Base-by-base conservation (phyloP, 495 filamentous ascomycete genomes). In the Xylaria longipes region DNA sequence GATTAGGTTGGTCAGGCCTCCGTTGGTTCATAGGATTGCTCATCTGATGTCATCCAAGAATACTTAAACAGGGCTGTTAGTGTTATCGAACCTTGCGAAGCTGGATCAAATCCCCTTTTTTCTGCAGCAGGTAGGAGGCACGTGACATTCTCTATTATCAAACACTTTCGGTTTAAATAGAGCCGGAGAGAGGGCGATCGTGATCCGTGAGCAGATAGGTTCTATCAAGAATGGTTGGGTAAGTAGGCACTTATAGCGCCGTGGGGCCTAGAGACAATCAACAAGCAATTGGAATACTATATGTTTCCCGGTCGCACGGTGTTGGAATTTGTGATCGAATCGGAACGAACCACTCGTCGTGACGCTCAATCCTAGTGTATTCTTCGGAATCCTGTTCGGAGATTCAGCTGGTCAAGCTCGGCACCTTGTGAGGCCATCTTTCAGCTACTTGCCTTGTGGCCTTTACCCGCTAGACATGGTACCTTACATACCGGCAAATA, bases 41-140 rank as follows among this genome's bases (percentile, higher is more conserved):
- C n/a, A 45, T 46, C 39, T 64, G 63, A 66, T 66, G 63, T 66
- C 63, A 66, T 52, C 45, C 6, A 45, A 52, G 29, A n/a, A 33
- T 29, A 3, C 9, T 39, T 35, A 31, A 25, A 37, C 43, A 33
- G 37, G 14, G 27, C 29, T n/a, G 14, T 37, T 31, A 41, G 22
- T 45, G 14, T 12, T 14, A n/a, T 17, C 7, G n/a, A 27, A 22
- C 37, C 39, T 25, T n/a, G 27, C 22, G 31, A 37, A 48, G 15
- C 39, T 33, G 15, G 43, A 66, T 31, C 29, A 8, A 31, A 66
- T 52, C 63, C 39, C 29, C 5, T 25, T 50, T 41, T 61, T 29
- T 3, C 35, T 1, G 5, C 20, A 27, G 4, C 15, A 7, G 60
- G 35, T 15, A 63, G 35, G 35, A 43, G 35, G 60, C 22, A 27